These are phyloP conservation scores for Akanthomyces muscarius DNA, from an alignment of 2,329 filamentous ascomycete genomes.

Conservation along the genomic window DNA sequence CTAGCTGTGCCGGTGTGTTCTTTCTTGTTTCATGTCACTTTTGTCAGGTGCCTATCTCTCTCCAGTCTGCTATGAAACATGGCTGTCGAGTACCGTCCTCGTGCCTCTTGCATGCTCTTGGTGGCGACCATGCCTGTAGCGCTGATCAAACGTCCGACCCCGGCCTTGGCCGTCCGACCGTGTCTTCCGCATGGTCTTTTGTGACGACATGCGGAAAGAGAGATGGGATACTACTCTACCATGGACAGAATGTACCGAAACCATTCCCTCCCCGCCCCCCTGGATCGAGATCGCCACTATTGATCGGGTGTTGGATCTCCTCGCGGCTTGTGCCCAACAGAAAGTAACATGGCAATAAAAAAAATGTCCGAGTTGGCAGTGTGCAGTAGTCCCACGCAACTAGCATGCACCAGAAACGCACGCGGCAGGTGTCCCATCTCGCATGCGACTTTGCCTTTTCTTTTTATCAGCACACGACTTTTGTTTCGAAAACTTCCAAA, in stretches of 20 bases:
- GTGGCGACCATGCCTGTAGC: not conserved
- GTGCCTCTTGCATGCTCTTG: not conserved
- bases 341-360: not conserved
- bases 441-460: not conserved
- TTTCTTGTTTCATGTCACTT: not conserved
- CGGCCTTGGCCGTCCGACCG: not conserved
- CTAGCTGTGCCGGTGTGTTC: not conserved
- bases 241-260: not conserved
- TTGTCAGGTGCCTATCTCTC: not conserved
- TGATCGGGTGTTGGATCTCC: not conserved
- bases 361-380: not conserved
- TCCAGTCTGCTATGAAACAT: not conserved
- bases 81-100: not conserved
- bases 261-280: not conserved
- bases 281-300: not conserved
- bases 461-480: not conserved
- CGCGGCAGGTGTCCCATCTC: not conserved
- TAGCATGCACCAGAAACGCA: not conserved
- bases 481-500: not conserved
- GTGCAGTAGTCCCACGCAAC: not conserved
- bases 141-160: not conserved
- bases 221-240: not conserved
- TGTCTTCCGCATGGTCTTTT: not conserved
- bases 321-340: not conserved
- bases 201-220: not conserved